These are phyloP conservation scores for Colletotrichum sp. DNA, from an alignment of 2,329 filamentous ascomycete species.

Conservation along the genomic window DNA sequence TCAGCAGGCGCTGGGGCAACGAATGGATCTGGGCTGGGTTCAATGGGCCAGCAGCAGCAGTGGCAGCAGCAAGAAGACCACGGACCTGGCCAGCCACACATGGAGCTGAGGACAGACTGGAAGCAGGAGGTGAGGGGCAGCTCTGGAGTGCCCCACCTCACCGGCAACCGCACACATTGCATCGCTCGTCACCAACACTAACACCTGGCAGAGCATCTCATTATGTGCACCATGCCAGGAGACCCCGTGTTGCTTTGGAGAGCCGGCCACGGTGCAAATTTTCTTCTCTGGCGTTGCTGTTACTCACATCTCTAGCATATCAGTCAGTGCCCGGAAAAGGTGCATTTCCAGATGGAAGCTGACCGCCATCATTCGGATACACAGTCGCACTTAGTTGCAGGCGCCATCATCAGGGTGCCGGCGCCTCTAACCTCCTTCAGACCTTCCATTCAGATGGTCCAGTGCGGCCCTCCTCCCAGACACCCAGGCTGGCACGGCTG, in stretches of 20 bases:
- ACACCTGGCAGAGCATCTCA: not conserved
- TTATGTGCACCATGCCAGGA: not conserved
- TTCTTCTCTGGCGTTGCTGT: not conserved
- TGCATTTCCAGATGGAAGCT: not conserved
- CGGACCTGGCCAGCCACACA: slow-evolving; percentile 1
- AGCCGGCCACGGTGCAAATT: not conserved
- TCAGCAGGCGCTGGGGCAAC: slow-evolving; percentile 17
- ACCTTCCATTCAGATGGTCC: not conserved
- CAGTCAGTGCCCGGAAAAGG: not conserved
- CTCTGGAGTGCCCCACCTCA: slow-evolving; percentile 11
- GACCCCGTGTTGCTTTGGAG: not conserved
- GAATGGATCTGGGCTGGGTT: slow-evolving; percentile 3
- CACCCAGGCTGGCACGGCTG: not conserved
- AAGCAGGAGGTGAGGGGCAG: slow-evolving; percentile 17
- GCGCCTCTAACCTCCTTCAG: not conserved
- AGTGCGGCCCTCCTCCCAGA: not conserved
- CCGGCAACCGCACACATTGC: slow-evolving; percentile 4
- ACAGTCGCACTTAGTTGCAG: not conserved
- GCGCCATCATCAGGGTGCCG: not conserved
- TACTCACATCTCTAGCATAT: not conserved
- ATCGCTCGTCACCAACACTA: not conserved
- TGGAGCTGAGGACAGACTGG: not conserved
- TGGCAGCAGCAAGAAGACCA: not conserved
- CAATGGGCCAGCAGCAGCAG: not conserved
- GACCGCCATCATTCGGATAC: not conserved